Conservation (phyloP, 768 basidiomycete genomes). For the Leccinellum albellum region DNA sequence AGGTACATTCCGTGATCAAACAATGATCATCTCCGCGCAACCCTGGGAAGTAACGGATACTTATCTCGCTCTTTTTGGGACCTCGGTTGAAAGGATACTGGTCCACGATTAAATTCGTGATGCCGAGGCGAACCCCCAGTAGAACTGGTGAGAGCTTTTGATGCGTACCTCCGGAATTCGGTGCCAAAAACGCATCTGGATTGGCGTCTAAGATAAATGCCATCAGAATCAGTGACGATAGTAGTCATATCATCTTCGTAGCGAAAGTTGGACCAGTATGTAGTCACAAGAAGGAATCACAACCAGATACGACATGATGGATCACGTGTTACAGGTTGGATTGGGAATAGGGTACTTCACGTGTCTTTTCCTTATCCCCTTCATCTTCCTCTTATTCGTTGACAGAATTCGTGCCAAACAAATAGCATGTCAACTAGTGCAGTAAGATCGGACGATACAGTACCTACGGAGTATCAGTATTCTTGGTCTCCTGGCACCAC, state of each 20-base stretch:
- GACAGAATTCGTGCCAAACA: neutral
- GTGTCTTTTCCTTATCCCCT: neutral
- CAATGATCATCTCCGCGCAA: neutral
- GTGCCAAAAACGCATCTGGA: neutral
- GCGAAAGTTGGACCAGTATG: neutral
- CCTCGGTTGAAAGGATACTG: neutral
- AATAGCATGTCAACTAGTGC: slow-evolving; percentile 11
- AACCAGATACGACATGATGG: neutral
- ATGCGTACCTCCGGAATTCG: neutral
- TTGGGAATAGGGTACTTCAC: neutral
- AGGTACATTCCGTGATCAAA: neutral
- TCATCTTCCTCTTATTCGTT: neutral
- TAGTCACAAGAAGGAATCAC: neutral
- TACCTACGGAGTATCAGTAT: slow-evolving; percentile 46
- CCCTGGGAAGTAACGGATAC: neutral
- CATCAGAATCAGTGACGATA: neutral
- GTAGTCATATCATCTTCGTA: neutral
- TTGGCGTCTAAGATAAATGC: neutral
- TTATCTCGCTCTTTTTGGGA: neutral
- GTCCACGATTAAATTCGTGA: neutral
- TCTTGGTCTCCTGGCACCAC: slow-evolving; percentile 45
- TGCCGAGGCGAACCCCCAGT: neutral
- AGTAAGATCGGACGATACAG: slow-evolving; percentile 35
- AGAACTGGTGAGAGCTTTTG: neutral
- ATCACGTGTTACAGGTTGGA: slow-evolving; percentile 5